Base-by-base conservation (phyloP, 164 flowering plant genomes). In the Sextonia rubra region DNA sequence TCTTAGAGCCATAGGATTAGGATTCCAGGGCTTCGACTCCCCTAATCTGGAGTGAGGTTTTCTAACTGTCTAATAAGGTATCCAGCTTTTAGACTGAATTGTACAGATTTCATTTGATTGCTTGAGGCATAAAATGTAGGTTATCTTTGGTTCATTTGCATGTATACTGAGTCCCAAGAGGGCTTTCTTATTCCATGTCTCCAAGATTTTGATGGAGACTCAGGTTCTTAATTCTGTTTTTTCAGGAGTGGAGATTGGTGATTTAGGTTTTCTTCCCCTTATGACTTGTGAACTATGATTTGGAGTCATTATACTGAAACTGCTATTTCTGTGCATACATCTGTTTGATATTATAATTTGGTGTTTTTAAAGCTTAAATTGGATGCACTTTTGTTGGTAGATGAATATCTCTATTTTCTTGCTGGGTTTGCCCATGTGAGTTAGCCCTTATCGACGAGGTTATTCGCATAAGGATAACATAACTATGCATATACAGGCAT, bases 61-160 rank as follows among this genome's bases (percentile, higher is more conserved):
- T 70, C 65, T 60, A 60, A 60, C 52, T 32, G 8, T 60, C 27
- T 8, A 32, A 60, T 70, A 37, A 60, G 52, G 9, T 47, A 70
- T 60, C 3, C 29, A 3, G 30, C 12, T 30, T 61, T 30, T 61
- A 23, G 64, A 55, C 30, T 56, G 64, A 9, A 23, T 24, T 60
- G 73, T 71, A 71, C 56, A 71, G 66, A 60, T 60, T 60, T 61
- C 66, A 71, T 71, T 71, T 61, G 66, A 37, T 70, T 71, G 73
- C 56, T 71, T 24, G 24, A 15, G 25, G 44, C 64, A 69, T 56
- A 44, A 71, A 71, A 61, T 61, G 22, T 32, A 12, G 73, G 64
- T 58, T 12, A 22, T 58, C 52, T 25, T 69, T 58, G 18, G 29
- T 12, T 60, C 49, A 30, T 70, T 70, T 58, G 48, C 26, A 17